A percentile compares a stretch with the other conserved stretches of the same genome.
phyloP scores from a whole-genome alignment of 352 stramenopile species.

The Elongisporangium senticosum region DNA sequence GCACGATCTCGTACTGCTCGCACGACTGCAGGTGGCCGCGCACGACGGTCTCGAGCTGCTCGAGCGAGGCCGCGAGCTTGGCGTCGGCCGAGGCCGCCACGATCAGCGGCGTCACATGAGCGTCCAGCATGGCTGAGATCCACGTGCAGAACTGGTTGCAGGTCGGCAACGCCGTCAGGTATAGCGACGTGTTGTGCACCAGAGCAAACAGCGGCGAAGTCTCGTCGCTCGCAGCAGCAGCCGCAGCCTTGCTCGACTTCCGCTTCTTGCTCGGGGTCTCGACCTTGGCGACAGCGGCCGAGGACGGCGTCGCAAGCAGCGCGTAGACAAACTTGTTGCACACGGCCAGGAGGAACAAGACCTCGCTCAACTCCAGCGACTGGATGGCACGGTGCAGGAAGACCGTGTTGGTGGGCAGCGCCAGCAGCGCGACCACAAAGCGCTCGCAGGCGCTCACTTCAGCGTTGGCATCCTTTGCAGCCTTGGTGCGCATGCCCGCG shows the following conservation, averaged over 20 bases:
- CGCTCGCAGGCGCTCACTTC: constrained; percentile 29
- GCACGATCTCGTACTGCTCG: constrained; percentile 58
- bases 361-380: constrained; percentile 59
- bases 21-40: constrained; percentile 44
- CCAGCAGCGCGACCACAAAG: constrained; percentile 50
- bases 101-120: constrained; percentile 61
- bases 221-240: constrained; percentile 11
- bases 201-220: constrained; percentile 18
- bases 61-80: constrained; percentile 28
- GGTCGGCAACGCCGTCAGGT: constrained; percentile 23
- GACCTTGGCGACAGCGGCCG: constrained; percentile 9
- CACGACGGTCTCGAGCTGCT: constrained; percentile 51
- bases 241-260: constrained; percentile 16
- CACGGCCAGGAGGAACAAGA: constrained; percentile 57
- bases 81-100: constrained; percentile 46
- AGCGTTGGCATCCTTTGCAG: constrained; percentile 6
- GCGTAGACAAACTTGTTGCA: constrained; percentile 68
- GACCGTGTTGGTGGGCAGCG: constrained; percentile 57
- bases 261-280: constrained; percentile 6
- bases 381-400: constrained; percentile 78
- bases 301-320: constrained; percentile 16
- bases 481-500: constrained; percentile 24
- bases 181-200: constrained; percentile 5
- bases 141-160: constrained; percentile 53
- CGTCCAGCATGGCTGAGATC: constrained; percentile 73